These are phyloP conservation scores for Carpinus fangiana DNA, from an alignment of 306 rosid species.

Conservation along the genomic window DNA sequence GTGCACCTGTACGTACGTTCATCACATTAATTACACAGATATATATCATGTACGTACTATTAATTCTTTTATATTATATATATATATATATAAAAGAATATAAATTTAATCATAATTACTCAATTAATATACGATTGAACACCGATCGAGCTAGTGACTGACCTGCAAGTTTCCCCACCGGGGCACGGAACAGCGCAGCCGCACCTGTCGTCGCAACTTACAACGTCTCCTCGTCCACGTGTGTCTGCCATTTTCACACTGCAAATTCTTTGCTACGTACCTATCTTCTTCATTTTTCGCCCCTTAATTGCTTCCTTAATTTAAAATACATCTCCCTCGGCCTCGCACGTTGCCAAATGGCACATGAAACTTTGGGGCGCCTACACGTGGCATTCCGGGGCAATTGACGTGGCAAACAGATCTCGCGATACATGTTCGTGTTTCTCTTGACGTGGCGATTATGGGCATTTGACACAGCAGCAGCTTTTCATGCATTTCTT, in stretches of 20 bases:
- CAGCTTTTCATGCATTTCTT: not conserved
- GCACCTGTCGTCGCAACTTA: slow-evolving; percentile 25
- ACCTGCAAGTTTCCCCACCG: slow-evolving; percentile 23
- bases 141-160: not conserved
- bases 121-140: not conserved
- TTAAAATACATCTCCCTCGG: not conserved
- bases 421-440: not conserved
- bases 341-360: not conserved
- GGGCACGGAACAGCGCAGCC: slow-evolving; percentile 37
- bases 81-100: too few relatives aligned
- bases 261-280: not conserved
- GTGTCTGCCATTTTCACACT: slow-evolving; percentile 10
- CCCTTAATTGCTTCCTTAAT: too few relatives aligned
- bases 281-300: too few relatives aligned
- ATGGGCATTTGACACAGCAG: not conserved
- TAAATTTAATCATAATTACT: not conserved
- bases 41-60: too few relatives aligned
- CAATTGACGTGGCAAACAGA: not conserved
- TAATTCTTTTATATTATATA: not conserved
- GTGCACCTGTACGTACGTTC: slow-evolving; percentile 8
- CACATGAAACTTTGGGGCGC: not conserved
- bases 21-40: too few relatives aligned
- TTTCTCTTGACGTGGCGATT: not conserved
- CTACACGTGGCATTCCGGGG: not conserved
- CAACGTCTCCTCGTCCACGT: not conserved